Percentiles rank a stretch among this genome's conserved stretches.
Conservation (phyloP, 1,284 basidiomycete species). For the Mixia osmundae region DNA sequence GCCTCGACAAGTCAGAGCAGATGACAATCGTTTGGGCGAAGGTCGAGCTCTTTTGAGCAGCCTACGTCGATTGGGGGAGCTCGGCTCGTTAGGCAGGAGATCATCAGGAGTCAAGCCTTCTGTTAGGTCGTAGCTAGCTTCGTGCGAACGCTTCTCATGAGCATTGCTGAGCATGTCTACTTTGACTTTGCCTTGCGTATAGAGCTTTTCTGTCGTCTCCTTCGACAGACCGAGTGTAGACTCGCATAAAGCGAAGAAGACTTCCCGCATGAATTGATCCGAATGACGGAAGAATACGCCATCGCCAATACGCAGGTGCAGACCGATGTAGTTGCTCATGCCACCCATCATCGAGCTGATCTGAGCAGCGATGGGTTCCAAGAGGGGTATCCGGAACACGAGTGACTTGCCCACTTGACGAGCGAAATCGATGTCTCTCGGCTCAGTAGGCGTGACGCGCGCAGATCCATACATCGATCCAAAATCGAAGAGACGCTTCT, state of each 20-base stretch:
- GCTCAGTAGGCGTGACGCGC: constrained; percentile 11
- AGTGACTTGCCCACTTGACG: neutral
- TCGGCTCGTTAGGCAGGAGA: neutral
- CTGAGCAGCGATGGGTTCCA: constrained; percentile 6
- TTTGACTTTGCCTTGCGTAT: neutral
- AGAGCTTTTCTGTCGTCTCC: neutral
- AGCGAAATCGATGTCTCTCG: neutral
- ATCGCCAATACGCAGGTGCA: constrained; percentile 9
- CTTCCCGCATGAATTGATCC: neutral
- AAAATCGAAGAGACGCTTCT: constrained; percentile 8
- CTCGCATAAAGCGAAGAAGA: neutral
- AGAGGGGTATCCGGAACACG: constrained; percentile 4
- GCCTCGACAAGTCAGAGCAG: constrained; percentile 7
- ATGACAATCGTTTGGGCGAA: neutral
- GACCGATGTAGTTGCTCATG: constrained; percentile 5
- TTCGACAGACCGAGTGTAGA: neutral
- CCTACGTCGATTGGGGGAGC: neutral
- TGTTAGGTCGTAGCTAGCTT: neutral
- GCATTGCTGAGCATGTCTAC: too few species aligned
- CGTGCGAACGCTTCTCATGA: neutral
- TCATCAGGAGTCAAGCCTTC: neutral
- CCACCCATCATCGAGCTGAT: constrained; percentile 5
- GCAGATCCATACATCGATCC: constrained; percentile 9
- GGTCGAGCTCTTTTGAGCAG: neutral
- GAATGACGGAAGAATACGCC: neutral